Evolutionary conservation across 208 protist species (phyloP).

Genomic region (Acanthamoeba culbertsoni): DNA sequence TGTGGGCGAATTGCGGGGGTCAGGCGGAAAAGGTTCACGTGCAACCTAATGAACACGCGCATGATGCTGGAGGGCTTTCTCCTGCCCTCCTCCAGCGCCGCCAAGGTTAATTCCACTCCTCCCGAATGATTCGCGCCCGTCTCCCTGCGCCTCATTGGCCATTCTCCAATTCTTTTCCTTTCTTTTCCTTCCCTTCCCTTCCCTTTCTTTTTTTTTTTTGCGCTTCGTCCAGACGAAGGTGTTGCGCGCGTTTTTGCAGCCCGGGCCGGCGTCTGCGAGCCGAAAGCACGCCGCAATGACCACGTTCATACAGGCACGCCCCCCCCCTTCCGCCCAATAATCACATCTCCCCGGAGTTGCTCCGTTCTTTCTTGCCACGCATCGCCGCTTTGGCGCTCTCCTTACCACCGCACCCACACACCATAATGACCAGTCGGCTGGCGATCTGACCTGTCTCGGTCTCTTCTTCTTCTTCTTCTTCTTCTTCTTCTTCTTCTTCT

Average conservation of each 20-base stretch:
- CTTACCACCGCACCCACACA: too few species aligned
- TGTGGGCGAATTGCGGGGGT: background rate
- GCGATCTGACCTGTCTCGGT: too few species aligned
- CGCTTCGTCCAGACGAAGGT: background rate
- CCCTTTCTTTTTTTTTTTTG: background rate
- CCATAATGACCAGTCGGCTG: too few species aligned
- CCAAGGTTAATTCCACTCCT: background rate
- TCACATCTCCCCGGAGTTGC: too few species aligned
- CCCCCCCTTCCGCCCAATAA: background rate
- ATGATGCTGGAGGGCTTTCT: conserved; percentile 40
- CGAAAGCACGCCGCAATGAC: conserved; percentile 19
- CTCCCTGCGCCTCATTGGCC: too few species aligned
- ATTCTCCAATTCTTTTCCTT: background rate
- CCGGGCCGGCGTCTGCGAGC: background rate
- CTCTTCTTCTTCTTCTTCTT: too few species aligned
- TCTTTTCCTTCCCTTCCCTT: background rate
- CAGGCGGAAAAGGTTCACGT: conserved; percentile 20
- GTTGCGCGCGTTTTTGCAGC: background rate
- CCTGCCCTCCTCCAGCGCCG: background rate
- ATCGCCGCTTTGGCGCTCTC: too few species aligned
- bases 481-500: too few species aligned
- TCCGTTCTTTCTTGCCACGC: too few species aligned
- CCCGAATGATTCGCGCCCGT: too few species aligned
- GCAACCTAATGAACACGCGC: conserved; percentile 44
- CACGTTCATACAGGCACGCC: background rate